Conservation (phyloP, 75 land plant genomes). For the Selaginella moellendorffii region DNA sequence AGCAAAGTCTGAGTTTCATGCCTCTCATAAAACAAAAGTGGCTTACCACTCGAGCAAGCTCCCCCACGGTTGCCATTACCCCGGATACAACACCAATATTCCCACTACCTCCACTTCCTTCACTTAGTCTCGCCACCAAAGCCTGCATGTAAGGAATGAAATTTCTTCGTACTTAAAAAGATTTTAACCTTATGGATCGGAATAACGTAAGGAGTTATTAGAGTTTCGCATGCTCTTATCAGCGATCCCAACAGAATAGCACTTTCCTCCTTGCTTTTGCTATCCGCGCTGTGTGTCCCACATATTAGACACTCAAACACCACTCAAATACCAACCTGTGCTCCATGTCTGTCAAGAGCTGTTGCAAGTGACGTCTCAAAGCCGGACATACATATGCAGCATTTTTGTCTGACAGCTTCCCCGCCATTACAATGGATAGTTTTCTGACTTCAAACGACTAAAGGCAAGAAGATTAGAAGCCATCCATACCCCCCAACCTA, state of each 20-base stretch:
- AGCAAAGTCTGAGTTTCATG: no score
- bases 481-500: no score
- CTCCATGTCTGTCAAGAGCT: constrained; percentile 68
- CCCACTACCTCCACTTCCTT: constrained; percentile 61
- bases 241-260: constrained; percentile 82
- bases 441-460: constrained; percentile 61
- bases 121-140: constrained; percentile 57
- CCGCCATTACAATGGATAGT: constrained; percentile 76
- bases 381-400: constrained; percentile 99
- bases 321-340: constrained; percentile 40
- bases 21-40: no score
- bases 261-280: constrained; percentile 96
- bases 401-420: constrained; percentile 81
- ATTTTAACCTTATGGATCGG: constrained; percentile 96
- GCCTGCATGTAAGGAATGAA: no score
- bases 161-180: no score
- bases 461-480: no score
- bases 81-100: constrained; percentile 82
- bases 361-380: constrained; percentile 86
- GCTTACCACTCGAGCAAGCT: constrained; percentile 96
- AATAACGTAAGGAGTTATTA: constrained; percentile 82
- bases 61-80: constrained; percentile 95
- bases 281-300: constrained; percentile 56
- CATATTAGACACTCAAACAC: neutral
- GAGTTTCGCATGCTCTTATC: constrained; percentile 74